phyloP scores from a whole-genome alignment of 768 basidiomycete genomes.

The Mrakia frigida region DNA sequence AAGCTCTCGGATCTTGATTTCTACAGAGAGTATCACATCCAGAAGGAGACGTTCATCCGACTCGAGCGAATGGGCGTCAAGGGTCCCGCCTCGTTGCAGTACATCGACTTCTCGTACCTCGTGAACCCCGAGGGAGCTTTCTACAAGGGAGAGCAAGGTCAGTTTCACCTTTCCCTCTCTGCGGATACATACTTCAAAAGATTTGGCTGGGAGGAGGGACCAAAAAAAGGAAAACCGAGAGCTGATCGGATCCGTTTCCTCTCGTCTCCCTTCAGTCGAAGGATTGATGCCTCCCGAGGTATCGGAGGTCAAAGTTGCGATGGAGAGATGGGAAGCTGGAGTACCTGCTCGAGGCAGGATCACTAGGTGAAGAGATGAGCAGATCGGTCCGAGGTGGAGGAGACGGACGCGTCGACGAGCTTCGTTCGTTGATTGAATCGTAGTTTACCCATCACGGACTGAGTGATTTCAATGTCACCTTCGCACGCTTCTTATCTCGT shows the following conservation, averaged over 20 bases:
- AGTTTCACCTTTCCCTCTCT: too few species aligned
- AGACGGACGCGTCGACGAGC: too few species aligned
- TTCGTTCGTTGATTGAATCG: too few species aligned
- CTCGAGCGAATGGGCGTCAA: not conserved
- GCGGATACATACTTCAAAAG: too few species aligned
- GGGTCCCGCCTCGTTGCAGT: not conserved
- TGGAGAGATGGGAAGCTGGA: conserved; percentile 3
- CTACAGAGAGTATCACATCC: not conserved
- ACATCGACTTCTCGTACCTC: not conserved
- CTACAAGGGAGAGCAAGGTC: not conserved
- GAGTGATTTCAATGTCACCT: too few species aligned
- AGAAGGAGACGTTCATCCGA: not conserved
- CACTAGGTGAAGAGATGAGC: not conserved
- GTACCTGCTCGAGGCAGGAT: not conserved
- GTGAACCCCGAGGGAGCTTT: not conserved
- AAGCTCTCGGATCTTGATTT: not conserved
- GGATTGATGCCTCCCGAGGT: conserved; percentile 6
- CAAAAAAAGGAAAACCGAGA: not conserved
- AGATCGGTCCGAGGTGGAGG: too few species aligned
- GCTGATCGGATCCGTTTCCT: not conserved
- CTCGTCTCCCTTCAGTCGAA: not conserved
- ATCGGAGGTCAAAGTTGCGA: not conserved
- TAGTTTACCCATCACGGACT: too few species aligned
- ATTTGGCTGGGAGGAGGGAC: too few species aligned
- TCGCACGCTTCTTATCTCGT: too few species aligned